A percentile compares a stretch with the other conserved stretches of the same genome.
Conservation (phyloP, 164 flowering plant species). For the Vitis vinifera region DNA sequence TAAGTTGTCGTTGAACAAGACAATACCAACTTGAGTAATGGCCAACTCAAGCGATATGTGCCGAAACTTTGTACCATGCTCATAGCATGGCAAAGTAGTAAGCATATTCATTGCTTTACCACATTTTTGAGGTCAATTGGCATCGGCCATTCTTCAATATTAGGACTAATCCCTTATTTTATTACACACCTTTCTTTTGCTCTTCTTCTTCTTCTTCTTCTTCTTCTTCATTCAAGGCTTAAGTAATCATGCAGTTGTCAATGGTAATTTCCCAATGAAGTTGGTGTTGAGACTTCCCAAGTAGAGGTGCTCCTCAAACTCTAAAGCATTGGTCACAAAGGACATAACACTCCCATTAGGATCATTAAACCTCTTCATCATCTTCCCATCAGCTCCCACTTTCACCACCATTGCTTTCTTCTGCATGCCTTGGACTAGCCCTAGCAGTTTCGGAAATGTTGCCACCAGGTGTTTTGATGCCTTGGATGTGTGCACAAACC, state of each 20-base stretch:
- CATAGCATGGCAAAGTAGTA: no score
- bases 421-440: conserved; percentile 2
- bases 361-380: conserved; percentile 50
- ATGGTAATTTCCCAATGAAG: conserved; percentile 59
- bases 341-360: conserved; percentile 56
- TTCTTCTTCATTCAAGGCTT: no score
- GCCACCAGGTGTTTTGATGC: conserved; percentile 37
- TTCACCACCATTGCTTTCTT: conserved; percentile 57
- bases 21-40: no score
- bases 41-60: no score
- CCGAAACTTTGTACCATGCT: no score
- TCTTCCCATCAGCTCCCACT: conserved; percentile 55
- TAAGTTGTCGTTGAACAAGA: no score
- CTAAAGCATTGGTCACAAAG: conserved; percentile 65
- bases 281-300: conserved; percentile 55
- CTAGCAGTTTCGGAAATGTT: conserved; percentile 32
- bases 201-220: no score
- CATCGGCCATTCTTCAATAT: no score
- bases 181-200: no score
- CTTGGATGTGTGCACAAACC: conserved; percentile 47
- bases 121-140: no score
- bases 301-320: conserved; percentile 65
- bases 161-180: no score
- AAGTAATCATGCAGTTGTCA: neutral
- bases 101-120: no score